Conservation (phyloP, 495 filamentous ascomycete species). For the Trypethelium eluteriae region DNA sequence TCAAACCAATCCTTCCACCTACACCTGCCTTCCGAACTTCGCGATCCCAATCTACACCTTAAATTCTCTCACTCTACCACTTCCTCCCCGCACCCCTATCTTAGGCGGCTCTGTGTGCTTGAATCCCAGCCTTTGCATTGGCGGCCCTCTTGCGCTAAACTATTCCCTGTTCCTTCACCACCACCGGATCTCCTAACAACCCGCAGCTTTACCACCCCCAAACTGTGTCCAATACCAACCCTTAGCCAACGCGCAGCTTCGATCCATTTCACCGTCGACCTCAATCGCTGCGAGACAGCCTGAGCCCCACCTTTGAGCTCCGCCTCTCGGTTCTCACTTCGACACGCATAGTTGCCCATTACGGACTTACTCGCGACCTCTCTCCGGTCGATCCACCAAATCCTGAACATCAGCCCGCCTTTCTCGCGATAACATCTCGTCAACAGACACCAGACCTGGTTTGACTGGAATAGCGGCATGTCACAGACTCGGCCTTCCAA, state of each 20-base stretch:
- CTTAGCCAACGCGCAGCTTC: background rate
- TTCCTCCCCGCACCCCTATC: background rate
- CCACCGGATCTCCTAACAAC: background rate
- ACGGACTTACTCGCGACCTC: conserved; percentile 44
- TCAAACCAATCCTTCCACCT: background rate
- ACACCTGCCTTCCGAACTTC: background rate
- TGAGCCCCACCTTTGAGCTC: background rate
- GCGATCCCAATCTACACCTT: background rate
- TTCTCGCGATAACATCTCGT: conserved; percentile 37
- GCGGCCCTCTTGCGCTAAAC: background rate
- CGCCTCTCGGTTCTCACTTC: conserved; percentile 1
- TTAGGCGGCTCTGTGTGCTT: conserved; percentile 9
- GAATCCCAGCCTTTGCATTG: background rate
- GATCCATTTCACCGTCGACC: background rate
- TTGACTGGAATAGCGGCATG: conserved; percentile 39
- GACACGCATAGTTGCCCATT: conserved; percentile 37
- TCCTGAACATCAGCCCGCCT: conserved; percentile 44
- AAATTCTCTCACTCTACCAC: background rate
- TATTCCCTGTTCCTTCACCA: background rate
- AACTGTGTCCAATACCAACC: background rate
- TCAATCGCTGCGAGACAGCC: background rate
- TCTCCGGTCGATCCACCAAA: conserved; percentile 37
- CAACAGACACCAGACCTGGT: conserved; percentile 11
- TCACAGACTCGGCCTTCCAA: conserved; percentile 63
- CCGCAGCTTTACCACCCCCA: background rate